Base-by-base conservation (phyloP, 805 yeast species). In the Kurtzmaniella fragi region DNA sequence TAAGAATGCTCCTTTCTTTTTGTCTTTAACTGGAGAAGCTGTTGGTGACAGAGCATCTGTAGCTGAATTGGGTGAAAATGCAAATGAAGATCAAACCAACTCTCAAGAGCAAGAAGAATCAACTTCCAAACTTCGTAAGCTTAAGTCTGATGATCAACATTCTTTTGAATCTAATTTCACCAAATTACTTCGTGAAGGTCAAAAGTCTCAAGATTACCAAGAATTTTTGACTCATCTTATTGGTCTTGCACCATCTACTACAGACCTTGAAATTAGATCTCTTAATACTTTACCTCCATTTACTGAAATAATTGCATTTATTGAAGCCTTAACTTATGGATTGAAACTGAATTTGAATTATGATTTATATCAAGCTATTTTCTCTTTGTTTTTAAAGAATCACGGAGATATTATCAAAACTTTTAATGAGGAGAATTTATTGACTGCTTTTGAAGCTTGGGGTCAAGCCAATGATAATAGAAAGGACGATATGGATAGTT, bases 181-280 rank as follows among this genome's bases (percentile, higher is more conserved):
- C 2, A 73, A 63, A 42, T 57, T 75, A 32, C 64, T 89, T 32
- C 73, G 91, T 53, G 75, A 71, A 47, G 76, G 80, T 4, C 62
- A 60, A 23, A 17, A 43, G 0, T 46, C 44, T 0, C 46, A 48
- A 0, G 72, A 80, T 40, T 81, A 63, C 49, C 42, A 57, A 1
- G 63, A 53, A 12, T 82, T 91, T 53, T 67, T 88, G 42, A 52
- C 57, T 1, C 75, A 67, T 50, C 56, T 93, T 26, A 66, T 79
- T 8, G 53, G 56, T 2, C 72, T 86, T 28, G 71, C 96, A 0
- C 96, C 97, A 4, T 71, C 96, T 1, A 62, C 75, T 2, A 72
- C 88, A 17, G 98, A 93, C 57, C 60, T 93, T 42, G 99, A 93
- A 59, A 79, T 93, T 42, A 79, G 95, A 52, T 83, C 96, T 2